Conservation (phyloP, 106 monocot species). For the Alisma plantagoaquatica region DNA sequence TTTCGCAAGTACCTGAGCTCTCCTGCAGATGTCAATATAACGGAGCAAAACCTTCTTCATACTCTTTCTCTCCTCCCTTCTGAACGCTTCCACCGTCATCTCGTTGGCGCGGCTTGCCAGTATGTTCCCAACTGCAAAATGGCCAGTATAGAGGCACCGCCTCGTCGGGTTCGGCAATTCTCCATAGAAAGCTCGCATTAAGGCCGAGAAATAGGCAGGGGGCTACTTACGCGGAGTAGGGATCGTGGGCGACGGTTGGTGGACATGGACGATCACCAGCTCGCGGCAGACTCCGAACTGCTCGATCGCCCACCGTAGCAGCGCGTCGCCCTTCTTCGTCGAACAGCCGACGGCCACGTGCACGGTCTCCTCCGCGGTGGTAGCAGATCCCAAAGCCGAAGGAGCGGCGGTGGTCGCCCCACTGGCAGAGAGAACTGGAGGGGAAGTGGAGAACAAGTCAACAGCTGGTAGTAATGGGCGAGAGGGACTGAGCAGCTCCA, state of each 20-base stretch:
- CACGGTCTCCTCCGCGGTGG: conserved; percentile 15
- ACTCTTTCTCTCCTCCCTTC: conserved; percentile 22
- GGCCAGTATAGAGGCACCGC: too few relatives aligned
- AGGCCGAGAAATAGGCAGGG: too few relatives aligned
- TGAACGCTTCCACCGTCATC: conserved; percentile 15
- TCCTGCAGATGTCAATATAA: conserved; percentile 28
- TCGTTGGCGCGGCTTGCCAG: conserved; percentile 32
- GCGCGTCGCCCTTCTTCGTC: conserved; percentile 41
- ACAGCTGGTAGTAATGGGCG: too few relatives aligned
- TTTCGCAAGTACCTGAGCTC: conserved; percentile 31
- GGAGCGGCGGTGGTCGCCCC: neutral
- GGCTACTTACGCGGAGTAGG: conserved; percentile 54
- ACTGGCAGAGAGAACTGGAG: neutral
- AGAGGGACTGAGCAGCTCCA: too few relatives aligned
- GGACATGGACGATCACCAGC: conserved; percentile 56
- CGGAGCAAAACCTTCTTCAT: conserved; percentile 23
- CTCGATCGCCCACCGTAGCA: conserved; percentile 54
- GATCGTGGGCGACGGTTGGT: conserved; percentile 62
- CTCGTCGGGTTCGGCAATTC: too few relatives aligned
- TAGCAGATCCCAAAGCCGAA: too few relatives aligned
- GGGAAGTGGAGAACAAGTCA: too few relatives aligned
- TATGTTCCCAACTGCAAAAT: conserved; percentile 37
- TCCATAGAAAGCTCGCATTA: too few relatives aligned
- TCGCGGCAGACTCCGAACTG: conserved; percentile 41
- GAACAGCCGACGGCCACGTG: conserved; percentile 79